phyloP scores from a whole-genome alignment of 2,329 filamentous ascomycete genomes.

The Claviceps paspali region DNA sequence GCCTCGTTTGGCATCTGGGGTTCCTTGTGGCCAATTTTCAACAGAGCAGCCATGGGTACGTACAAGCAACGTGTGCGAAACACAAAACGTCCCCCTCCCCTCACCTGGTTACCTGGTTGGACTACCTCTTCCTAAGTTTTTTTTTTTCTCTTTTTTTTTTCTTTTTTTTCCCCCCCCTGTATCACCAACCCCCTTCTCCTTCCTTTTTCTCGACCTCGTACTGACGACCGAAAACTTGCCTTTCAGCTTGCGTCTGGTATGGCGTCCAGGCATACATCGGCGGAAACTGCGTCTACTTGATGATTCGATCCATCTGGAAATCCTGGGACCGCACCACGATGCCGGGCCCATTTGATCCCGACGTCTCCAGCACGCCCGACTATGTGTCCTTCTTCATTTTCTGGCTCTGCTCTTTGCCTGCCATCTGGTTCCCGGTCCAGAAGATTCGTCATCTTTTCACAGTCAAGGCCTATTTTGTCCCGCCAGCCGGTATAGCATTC shows the following conservation, averaged over 20 bases:
- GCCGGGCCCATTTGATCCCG: slow-evolving; percentile 48
- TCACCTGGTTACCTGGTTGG: no score
- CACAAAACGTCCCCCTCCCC: no score
- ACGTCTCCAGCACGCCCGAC: slow-evolving; percentile 56
- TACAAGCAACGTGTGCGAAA: no score
- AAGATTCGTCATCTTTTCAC: slow-evolving; percentile 83
- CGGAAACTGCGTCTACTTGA: slow-evolving; percentile 69
- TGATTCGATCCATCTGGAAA: slow-evolving; percentile 77
- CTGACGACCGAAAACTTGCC: neutral
- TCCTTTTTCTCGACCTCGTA: neutral
- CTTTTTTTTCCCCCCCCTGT: neutral
- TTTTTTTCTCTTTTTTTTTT: no score
- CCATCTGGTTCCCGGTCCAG: slow-evolving; percentile 81
- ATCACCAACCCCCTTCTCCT: neutral
- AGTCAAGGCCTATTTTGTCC: slow-evolving; percentile 74
- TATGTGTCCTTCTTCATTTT: slow-evolving; percentile 80
- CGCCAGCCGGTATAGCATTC: slow-evolving; percentile 68
- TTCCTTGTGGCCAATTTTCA: slow-evolving; percentile 75
- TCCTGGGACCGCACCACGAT: slow-evolving; percentile 44
- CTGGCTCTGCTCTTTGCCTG: slow-evolving; percentile 65
- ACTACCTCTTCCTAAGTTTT: no score
- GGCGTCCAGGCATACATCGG: slow-evolving; percentile 78
- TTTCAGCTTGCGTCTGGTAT: slow-evolving; percentile 64
- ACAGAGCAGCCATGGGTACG: slow-evolving; percentile 63
- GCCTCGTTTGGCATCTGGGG: slow-evolving; percentile 83